These are phyloP conservation scores for Pouteria campechiana DNA, from an alignment of 179 eudicot genomes.

Conservation along the genomic window DNA sequence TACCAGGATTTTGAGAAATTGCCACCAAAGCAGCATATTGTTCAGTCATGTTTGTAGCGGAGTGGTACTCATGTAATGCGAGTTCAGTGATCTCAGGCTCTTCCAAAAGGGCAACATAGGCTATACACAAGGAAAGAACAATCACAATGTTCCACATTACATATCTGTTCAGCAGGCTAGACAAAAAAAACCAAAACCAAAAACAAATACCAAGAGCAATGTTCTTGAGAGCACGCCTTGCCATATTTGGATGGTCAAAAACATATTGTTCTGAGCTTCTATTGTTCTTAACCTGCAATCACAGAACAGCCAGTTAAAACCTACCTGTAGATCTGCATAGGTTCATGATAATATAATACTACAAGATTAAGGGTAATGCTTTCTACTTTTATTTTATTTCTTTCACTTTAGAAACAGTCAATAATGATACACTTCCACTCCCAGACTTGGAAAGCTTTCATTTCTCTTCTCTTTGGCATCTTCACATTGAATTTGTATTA, in stretches of 20 bases:
- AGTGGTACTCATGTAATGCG: conserved; percentile 69
- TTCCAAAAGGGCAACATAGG: conserved; percentile 65
- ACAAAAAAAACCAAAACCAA: no score
- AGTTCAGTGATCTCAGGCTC: conserved; percentile 57
- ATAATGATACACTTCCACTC: no score
- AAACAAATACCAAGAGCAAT: conserved; percentile 54
- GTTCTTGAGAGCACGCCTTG: conserved; percentile 88
- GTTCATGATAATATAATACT: not conserved
- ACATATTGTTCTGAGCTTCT: conserved; percentile 63
- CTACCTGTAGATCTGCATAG: no score
- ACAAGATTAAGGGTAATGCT: no score
- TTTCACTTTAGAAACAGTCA: no score
- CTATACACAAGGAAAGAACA: conserved; percentile 47
- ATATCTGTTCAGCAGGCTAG: no score
- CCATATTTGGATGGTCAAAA: conserved; percentile 65
- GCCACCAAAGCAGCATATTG: conserved; percentile 84
- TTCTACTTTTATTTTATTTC: no score
- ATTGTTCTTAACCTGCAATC: conserved; percentile 66
- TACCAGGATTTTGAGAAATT: conserved; percentile 78
- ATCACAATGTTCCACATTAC: no score
- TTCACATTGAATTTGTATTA: no score
- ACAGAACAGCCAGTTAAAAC: conserved; percentile 1
- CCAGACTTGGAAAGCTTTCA: no score
- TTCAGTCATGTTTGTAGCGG: conserved; percentile 92
- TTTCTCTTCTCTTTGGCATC: no score